Base-by-base conservation (phyloP, 495 filamentous ascomycete genomes). In the Penicillium samsonianum region DNA sequence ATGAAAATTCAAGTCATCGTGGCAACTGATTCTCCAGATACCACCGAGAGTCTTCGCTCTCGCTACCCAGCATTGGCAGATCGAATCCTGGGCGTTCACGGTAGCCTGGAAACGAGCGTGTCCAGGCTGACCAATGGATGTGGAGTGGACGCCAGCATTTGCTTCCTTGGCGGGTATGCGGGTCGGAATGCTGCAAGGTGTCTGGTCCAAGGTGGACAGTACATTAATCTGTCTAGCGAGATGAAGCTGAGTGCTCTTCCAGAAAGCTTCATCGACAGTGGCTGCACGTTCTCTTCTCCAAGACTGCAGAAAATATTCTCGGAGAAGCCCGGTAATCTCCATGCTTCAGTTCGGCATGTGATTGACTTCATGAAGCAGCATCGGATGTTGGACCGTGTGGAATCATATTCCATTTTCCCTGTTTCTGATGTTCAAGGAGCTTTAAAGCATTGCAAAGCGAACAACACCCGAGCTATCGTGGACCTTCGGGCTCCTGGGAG, bases 221-320 rank as follows among this genome's bases (percentile, higher is more conserved):
- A 60, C 37, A 61, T 67, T 47, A 64, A 67, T 40, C n/a, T 65
- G 7, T 65, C 62, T 16, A 59, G 33, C 9, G 62, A 67, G 0
- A 65, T 67, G 65, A 65, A 63, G 47, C 38, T 61, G 5, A 64
- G 53, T 37, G 57, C 59, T 35, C 57, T 67, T 4, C 65, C 65
- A 8, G 53, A 60, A 2, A 62, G 59, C 38, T 63, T 67, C 31
- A 50, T 62, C 3, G 53, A 63, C 35, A 62, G 59, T 37, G 65
- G 62, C 10, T 65, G 65, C 50, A 61, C 59, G 0, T 63, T 67
- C 59, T 58, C 53, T 6, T 57, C 62, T 0, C 53, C 63, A 0
- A 23, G 46, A 16, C 43, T 64, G 14, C 50, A 54, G 12, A 57
- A 48, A 35, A 49, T 37, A 8, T 60, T 59, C 41, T 65, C 55